These are phyloP conservation scores for Dimargaris verticillata DNA, from an alignment of 192 early-diverging fungal species.

Conservation along the genomic window DNA sequence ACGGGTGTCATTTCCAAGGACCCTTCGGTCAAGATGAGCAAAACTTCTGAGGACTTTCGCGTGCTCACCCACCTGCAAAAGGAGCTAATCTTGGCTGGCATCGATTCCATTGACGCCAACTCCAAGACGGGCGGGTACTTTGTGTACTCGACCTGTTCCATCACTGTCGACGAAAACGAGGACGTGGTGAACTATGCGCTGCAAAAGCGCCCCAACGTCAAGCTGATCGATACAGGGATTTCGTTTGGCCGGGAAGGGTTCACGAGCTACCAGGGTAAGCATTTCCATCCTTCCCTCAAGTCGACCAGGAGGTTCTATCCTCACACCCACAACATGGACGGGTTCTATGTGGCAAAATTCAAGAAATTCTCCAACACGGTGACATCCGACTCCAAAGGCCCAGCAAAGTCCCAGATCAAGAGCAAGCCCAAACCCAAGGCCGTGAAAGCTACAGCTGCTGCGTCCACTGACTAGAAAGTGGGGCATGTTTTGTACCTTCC, in stretches of 20 bases:
- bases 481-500: no score
- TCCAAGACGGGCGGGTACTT: constrained; percentile 88
- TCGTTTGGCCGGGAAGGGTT: constrained; percentile 95
- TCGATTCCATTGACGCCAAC: constrained; percentile 87
- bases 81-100: constrained; percentile 87
- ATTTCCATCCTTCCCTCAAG: constrained; percentile 66
- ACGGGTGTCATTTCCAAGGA: constrained; percentile 99
- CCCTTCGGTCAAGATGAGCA: constrained; percentile 87
- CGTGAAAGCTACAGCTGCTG: no score
- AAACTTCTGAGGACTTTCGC: constrained; percentile 80
- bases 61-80: constrained; percentile 89
- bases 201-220: constrained; percentile 83
- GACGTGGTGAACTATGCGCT: constrained; percentile 91
- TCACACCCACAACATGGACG: constrained; percentile 98
- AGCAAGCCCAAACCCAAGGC: no score
- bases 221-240: constrained; percentile 74
- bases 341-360: constrained; percentile 97
- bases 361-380: constrained; percentile 87
- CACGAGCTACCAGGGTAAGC: constrained; percentile 66
- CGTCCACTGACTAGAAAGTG: no score
- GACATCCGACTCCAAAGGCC: no score
- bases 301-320: constrained; percentile 87
- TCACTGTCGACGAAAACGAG: constrained; percentile 96
- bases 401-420: no score
- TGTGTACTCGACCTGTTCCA: constrained; percentile 98